Conservation (phyloP, 495 filamentous ascomycete genomes). For the Aspergillus panamensis region DNA sequence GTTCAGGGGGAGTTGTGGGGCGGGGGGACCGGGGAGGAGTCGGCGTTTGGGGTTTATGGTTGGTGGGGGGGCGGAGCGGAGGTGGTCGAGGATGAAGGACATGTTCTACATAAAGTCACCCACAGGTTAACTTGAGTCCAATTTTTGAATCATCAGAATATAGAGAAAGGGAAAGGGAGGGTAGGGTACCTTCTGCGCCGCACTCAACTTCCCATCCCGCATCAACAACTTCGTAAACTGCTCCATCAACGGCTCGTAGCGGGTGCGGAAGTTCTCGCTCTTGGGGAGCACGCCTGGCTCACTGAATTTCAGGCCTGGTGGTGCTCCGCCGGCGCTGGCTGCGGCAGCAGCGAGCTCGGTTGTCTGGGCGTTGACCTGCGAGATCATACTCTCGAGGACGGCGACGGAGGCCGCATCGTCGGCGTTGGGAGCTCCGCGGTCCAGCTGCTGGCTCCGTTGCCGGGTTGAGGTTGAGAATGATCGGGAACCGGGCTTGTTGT, state of each 20-base stretch:
- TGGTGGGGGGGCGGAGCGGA: conserved; percentile 80
- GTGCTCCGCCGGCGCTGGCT: too few relatives aligned
- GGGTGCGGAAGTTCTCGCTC: conserved; percentile 60
- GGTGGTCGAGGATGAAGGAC: conserved; percentile 75
- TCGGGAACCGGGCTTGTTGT: conserved; percentile 43
- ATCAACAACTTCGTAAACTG: conserved; percentile 90
- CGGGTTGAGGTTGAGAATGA: conserved; percentile 57
- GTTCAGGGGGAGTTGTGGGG: conserved; percentile 70
- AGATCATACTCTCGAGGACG: conserved; percentile 39
- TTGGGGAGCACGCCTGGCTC: conserved; percentile 64
- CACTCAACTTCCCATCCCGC: conserved; percentile 78
- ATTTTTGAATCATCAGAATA: background rate
- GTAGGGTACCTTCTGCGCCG: conserved; percentile 66
- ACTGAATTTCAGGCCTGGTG: conserved; percentile 67
- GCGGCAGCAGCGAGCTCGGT: conserved; percentile 27
- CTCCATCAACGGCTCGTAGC: conserved; percentile 76
- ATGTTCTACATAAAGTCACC: conserved; percentile 60
- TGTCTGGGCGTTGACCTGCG: conserved; percentile 33
- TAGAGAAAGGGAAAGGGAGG: background rate
- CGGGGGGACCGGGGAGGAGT: conserved; percentile 69
- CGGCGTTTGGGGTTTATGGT: conserved; percentile 61
- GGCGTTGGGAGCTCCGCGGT: conserved; percentile 17
- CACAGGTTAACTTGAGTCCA: background rate
- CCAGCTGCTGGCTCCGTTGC: conserved; percentile 32
- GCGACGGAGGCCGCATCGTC: conserved; percentile 31